A percentile compares a stretch with the other conserved stretches of the same genome.
phyloP scores from a whole-genome alignment of 371 early-diverging fungal species.

The Furculomyces boomerangus region DNA sequence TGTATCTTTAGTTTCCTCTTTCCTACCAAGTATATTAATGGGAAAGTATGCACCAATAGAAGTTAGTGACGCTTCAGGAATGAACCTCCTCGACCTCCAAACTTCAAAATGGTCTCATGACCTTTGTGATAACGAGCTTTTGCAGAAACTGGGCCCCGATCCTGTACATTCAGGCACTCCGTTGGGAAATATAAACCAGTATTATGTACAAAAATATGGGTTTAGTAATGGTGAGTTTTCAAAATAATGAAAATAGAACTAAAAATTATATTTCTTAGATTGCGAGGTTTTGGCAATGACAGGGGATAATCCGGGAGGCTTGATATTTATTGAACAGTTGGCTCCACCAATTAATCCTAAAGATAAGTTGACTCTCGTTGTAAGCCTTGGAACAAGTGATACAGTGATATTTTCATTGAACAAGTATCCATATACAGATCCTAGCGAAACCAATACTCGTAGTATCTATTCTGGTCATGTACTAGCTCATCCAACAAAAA shows the following conservation, averaged over 20 bases:
- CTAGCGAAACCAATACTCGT: slow-evolving; percentile 15
- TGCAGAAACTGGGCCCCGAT: slow-evolving; percentile 13
- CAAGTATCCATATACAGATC: slow-evolving; percentile 25
- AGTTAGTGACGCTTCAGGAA: slow-evolving; percentile 60
- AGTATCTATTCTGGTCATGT: slow-evolving; percentile 26
- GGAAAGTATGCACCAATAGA: slow-evolving; percentile 46
- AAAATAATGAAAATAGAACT: no score
- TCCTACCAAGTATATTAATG: slow-evolving; percentile 42
- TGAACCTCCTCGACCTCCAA: slow-evolving; percentile 56
- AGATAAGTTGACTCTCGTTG: slow-evolving; percentile 22
- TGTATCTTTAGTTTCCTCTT: slow-evolving; percentile 56
- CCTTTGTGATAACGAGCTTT: slow-evolving; percentile 22
- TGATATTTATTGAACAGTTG: slow-evolving; percentile 37
- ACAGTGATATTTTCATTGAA: slow-evolving; percentile 45
- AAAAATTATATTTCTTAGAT: no score
- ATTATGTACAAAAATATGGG: slow-evolving; percentile 19
- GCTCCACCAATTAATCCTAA: slow-evolving; percentile 21
- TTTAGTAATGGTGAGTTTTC: neutral
- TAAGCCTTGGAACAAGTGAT: slow-evolving; percentile 67
- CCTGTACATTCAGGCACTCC: slow-evolving; percentile 11
- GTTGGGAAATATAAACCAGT: slow-evolving; percentile 18
- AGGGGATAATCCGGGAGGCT: slow-evolving; percentile 68
- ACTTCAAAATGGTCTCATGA: slow-evolving; percentile 27
- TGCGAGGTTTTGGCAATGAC: slow-evolving; percentile 50
- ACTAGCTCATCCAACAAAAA: slow-evolving; percentile 46